These are phyloP conservation scores for Russula sp. DNA, from an alignment of 768 basidiomycete species.

Conservation along the genomic window DNA sequence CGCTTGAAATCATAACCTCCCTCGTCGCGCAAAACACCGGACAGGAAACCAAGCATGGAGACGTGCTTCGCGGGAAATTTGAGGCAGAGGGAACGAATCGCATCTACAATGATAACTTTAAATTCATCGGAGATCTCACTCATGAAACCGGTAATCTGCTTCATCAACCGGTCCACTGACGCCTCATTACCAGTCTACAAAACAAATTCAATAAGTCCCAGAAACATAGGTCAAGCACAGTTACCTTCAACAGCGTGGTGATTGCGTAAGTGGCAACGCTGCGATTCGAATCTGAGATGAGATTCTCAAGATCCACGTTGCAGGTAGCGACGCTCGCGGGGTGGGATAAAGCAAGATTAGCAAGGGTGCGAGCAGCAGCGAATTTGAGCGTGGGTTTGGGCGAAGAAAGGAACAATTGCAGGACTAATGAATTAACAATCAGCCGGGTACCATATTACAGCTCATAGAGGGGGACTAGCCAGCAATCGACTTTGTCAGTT, in stretches of 20 bases:
- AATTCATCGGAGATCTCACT: conserved; percentile 99
- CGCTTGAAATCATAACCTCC: conserved; percentile 99
- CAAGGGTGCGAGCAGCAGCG: conserved; percentile 93
- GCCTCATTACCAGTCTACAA: conserved; percentile 94
- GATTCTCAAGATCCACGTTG: conserved; percentile 94
- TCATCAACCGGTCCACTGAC: conserved; percentile 97
- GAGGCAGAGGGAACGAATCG: conserved; percentile 95
- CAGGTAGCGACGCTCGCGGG: conserved; percentile 85
- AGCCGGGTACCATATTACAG: neutral
- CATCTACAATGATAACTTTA: conserved; percentile 99
- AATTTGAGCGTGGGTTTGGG: conserved; percentile 95
- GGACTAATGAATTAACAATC: conserved; percentile 48
- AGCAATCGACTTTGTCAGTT: conserved; percentile 84
- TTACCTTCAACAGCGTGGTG: conserved; percentile 92
- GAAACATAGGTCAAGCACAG: conserved; percentile 15
- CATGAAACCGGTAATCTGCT: conserved; percentile 99
- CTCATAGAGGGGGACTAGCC: conserved; percentile 48
- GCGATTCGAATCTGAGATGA: conserved; percentile 93
- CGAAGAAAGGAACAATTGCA: conserved; percentile 94
- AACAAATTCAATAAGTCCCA: conserved; percentile 25
- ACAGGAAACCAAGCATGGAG: conserved; percentile 96
- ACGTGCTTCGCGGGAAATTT: conserved; percentile 98
- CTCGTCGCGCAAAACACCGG: conserved; percentile 94
- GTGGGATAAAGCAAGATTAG: conserved; percentile 80
- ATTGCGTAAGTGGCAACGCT: conserved; percentile 98